phyloP scores from a whole-genome alignment of 257 asterid species.

The Solanum dulcamara region DNA sequence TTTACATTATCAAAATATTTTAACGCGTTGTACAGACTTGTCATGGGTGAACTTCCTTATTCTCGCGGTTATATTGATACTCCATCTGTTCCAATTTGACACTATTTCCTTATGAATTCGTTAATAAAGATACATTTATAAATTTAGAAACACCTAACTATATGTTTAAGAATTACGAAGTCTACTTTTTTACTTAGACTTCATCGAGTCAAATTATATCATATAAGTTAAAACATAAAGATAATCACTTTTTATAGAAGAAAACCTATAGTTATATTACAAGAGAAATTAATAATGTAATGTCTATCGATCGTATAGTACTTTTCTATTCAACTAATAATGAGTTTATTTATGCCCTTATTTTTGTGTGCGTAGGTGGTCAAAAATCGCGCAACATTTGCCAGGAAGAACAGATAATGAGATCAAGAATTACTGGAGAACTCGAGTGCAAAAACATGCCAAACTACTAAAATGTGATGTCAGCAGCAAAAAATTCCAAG shows the following conservation, averaged over 20 bases:
- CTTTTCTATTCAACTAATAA: neutral
- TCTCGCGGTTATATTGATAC: no score
- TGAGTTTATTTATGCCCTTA: neutral
- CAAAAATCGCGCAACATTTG: slow-evolving; percentile 27
- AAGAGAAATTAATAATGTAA: no score
- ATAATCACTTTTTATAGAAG: neutral
- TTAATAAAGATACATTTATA: no score
- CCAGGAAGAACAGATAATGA: slow-evolving; percentile 67
- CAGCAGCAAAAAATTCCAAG: slow-evolving; percentile 84
- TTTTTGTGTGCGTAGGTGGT: slow-evolving; percentile 36
- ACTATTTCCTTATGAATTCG: no score
- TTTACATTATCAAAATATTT: no score
- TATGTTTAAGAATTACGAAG: no score
- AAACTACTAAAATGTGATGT: slow-evolving; percentile 88
- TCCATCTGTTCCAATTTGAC: no score
- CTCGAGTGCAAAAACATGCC: slow-evolving; percentile 79
- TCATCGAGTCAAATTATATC: no score
- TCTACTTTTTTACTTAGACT: no score
- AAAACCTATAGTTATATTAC: neutral
- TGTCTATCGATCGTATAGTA: neutral
- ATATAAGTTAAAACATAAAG: neutral
- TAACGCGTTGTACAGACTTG: no score
- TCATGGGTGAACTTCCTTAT: no score
- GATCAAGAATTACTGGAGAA: slow-evolving; percentile 73
- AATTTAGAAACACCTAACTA: no score